phyloP scores from a whole-genome alignment of 169 alveolate species.

The Toxoplasma gondii region DNA sequence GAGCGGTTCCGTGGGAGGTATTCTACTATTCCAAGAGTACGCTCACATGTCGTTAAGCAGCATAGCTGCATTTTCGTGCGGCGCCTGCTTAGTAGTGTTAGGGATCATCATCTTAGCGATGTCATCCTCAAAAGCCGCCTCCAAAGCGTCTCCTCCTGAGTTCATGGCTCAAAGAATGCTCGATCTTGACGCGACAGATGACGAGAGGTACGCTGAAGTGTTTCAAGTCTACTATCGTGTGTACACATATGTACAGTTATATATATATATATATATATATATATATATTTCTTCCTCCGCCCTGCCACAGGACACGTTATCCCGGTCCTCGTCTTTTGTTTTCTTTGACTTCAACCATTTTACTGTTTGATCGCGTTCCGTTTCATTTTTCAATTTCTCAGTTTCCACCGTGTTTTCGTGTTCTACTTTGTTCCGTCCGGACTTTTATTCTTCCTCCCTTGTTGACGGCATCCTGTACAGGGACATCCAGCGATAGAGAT shows the following conservation, averaged over 20 bases:
- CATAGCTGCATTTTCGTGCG: neutral
- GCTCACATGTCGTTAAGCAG: neutral
- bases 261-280: neutral
- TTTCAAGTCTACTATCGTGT: neutral
- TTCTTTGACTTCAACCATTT: neutral
- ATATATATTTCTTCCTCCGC: neutral
- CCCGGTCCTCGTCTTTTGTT: neutral
- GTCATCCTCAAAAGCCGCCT: neutral
- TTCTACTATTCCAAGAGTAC: slow-evolving; percentile 56
- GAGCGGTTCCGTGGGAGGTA: slow-evolving; percentile 62
- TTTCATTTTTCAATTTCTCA: neutral
- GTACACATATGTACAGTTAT: neutral
- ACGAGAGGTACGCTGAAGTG: slow-evolving; percentile 21
- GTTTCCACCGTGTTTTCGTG: neutral
- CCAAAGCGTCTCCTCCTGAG: slow-evolving; percentile 8
- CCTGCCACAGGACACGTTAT: neutral
- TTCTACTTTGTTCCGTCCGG: neutral
- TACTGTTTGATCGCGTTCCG: neutral
- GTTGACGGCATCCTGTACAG: too few relatives aligned
- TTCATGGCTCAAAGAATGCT: neutral
- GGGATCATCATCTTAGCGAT: slow-evolving; percentile 30
- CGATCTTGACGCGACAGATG: slow-evolving; percentile 38
- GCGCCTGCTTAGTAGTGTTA: neutral
- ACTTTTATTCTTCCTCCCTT: too few relatives aligned
- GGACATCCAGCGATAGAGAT: too few relatives aligned